phyloP scores from a whole-genome alignment of 2,329 filamentous ascomycete genomes.

The Colletotrichum sp. region DNA sequence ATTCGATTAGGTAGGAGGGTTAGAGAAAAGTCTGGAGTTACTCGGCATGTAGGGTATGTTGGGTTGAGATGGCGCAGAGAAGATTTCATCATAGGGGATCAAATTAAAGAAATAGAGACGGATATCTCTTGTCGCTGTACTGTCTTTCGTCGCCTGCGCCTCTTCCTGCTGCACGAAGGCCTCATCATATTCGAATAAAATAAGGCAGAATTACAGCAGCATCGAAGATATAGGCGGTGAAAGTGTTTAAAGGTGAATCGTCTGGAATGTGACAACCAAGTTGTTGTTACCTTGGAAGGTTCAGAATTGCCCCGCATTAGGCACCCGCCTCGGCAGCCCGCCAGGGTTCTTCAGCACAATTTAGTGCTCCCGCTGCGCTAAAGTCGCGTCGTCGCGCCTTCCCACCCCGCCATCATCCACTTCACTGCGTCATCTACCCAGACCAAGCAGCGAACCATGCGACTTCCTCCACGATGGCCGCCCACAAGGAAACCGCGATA shows the following conservation, averaged over 20 bases:
- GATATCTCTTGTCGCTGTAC: background rate
- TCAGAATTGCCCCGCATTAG: background rate
- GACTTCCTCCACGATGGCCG: background rate
- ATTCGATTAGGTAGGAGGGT: fast-evolving
- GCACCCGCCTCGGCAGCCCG: background rate
- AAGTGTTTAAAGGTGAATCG: too few relatives aligned
- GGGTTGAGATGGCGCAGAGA: background rate
- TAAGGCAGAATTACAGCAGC: too few relatives aligned
- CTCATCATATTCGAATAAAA: background rate
- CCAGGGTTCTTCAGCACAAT: background rate
- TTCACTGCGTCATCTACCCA: background rate
- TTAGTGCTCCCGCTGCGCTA: background rate
- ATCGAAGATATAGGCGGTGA: too few relatives aligned
- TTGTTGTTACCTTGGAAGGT: too few relatives aligned
- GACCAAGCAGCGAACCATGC: background rate
- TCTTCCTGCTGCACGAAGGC: fast-evolving
- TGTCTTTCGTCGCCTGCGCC: background rate
- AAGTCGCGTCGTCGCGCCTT: conserved; percentile 11
- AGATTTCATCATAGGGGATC: fast-evolving
- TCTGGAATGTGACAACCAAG: background rate
- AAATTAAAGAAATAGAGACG: background rate
- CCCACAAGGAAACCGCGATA: background rate
- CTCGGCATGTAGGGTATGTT: background rate
- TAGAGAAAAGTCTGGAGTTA: background rate
- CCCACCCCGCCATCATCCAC: background rate